Percentiles rank a stretch among this genome's conserved stretches.
phyloP scores from a whole-genome alignment of 2,329 filamentous ascomycete genomes.

The Acephala macrosclerotiorum region DNA sequence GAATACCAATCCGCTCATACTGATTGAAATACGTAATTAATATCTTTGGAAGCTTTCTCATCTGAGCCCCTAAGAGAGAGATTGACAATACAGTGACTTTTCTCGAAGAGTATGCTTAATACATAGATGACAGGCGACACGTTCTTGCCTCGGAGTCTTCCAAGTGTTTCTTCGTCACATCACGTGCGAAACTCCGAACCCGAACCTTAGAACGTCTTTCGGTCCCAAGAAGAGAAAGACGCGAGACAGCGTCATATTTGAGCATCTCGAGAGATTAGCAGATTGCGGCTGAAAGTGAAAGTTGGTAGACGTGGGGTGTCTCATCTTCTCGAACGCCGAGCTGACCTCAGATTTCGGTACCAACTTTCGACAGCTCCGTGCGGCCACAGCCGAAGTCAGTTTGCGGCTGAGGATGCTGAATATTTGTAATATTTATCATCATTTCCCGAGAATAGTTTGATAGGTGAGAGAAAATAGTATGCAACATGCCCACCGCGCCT shows the following conservation, averaged over 20 bases:
- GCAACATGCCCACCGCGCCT: neutral
- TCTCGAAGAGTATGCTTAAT: no score
- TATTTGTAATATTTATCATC: conserved; percentile 1
- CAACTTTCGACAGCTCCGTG: neutral
- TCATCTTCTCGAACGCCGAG: neutral
- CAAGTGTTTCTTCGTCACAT: neutral
- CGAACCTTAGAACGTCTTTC: neutral
- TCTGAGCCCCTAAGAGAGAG: no score
- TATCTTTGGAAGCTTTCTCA: no score
- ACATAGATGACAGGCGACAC: no score
- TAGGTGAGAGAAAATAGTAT: neutral
- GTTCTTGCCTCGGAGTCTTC: neutral
- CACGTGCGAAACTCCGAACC: neutral
- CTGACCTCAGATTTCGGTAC: conserved; percentile 12
- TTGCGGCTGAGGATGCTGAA: conserved; percentile 4
- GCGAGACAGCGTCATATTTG: neutral
- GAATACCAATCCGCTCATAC: no score
- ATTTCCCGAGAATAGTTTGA: neutral
- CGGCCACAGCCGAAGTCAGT: neutral
- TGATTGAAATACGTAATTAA: no score
- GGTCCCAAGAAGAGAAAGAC: conserved; percentile 1
- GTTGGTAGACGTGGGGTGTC: neutral
- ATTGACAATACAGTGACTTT: no score
- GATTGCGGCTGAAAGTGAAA: conserved; percentile 8
- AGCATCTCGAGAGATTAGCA: neutral